A percentile compares a stretch with the other conserved stretches of the same genome.
phyloP scores from a whole-genome alignment of 495 filamentous ascomycete genomes.

The Aspergillus incahuasiensis region DNA sequence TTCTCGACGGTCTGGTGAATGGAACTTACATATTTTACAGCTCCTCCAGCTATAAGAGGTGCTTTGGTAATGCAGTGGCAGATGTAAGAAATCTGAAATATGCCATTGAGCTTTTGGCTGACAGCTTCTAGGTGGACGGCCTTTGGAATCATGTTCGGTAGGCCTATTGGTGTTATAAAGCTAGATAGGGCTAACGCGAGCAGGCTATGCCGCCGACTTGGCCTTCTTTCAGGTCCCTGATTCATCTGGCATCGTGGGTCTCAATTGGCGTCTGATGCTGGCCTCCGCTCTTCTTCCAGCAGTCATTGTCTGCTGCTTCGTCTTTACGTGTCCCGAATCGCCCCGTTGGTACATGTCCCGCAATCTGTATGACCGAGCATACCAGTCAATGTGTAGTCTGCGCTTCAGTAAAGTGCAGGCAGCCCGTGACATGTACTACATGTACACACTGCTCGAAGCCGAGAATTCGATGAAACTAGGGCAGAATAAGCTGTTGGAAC shows the following conservation, averaged over 20 bases:
- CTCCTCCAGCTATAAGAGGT: conserved; percentile 67
- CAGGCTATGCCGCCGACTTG: conserved; percentile 61
- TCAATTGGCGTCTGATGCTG: conserved; percentile 85
- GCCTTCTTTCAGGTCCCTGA: conserved; percentile 63
- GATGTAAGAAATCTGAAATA: conserved; percentile 33
- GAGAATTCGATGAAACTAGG: conserved; percentile 59
- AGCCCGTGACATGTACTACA: conserved; percentile 78
- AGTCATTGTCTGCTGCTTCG: conserved; percentile 61
- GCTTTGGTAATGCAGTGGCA: conserved; percentile 82
- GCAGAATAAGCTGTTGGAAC: conserved; percentile 58
- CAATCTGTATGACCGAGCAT: conserved; percentile 60
- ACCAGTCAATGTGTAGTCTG: conserved; percentile 58
- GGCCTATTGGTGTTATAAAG: background rate
- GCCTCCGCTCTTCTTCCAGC: conserved; percentile 72
- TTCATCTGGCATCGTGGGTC: conserved; percentile 49
- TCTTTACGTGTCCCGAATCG: conserved; percentile 71
- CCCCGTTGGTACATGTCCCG: conserved; percentile 78
- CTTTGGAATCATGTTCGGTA: conserved; percentile 71
- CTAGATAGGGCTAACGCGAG: background rate
- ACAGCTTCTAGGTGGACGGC: conserved; percentile 55
- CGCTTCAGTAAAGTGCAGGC: conserved; percentile 71
- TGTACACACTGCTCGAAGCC: conserved; percentile 64
- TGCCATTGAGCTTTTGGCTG: background rate
- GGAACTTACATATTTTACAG: conserved; percentile 9
- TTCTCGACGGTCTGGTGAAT: too few relatives aligned